These are phyloP conservation scores for Strigomonas culicis DNA, from an alignment of 208 protist species.

Conservation along the genomic window DNA sequence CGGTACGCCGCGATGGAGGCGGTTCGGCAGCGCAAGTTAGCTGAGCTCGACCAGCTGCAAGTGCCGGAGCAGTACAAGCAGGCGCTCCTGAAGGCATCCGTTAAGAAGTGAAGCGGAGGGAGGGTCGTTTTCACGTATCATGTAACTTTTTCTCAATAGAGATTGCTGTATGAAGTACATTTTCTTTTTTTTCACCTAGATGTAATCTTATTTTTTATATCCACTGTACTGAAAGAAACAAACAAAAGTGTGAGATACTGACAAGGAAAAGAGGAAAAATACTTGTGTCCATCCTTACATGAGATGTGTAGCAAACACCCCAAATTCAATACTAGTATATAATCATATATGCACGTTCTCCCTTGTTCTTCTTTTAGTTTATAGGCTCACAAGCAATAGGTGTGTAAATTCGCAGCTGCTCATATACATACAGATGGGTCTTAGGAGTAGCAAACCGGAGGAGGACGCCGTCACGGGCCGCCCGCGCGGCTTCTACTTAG, in stretches of 20 bases:
- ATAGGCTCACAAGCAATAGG: not conserved
- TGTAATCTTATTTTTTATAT: conserved; percentile 9
- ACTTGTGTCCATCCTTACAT: too few relatives aligned
- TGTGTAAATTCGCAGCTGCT: not conserved
- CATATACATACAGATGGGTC: too few relatives aligned
- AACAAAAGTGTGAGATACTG: not conserved
- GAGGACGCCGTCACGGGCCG: not conserved
- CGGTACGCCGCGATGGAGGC: conserved; percentile 81
- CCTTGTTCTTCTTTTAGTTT: not conserved
- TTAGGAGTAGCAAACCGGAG: too few relatives aligned
- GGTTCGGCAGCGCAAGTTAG: conserved; percentile 80
- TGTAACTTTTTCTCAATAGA: conserved; percentile 12
- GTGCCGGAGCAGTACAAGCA: conserved; percentile 80
- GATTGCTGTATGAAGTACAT: conserved; percentile 6
- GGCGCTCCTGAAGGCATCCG: conserved; percentile 28
- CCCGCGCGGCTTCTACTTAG: conserved; percentile 57
- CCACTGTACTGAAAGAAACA: conserved; percentile 13
- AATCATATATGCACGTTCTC: conserved; percentile 1
- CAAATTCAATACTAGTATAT: not conserved
- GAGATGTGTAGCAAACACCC: conserved; percentile 5
- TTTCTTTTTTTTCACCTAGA: conserved; percentile 13
- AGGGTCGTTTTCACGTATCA: conserved; percentile 7
- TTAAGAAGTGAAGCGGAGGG: not conserved
- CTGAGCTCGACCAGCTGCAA: conserved; percentile 66
- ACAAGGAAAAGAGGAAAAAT: not conserved